Base-by-base conservation (phyloP, 73 alveolate genomes). In the Durusdinium trenchii region DNA sequence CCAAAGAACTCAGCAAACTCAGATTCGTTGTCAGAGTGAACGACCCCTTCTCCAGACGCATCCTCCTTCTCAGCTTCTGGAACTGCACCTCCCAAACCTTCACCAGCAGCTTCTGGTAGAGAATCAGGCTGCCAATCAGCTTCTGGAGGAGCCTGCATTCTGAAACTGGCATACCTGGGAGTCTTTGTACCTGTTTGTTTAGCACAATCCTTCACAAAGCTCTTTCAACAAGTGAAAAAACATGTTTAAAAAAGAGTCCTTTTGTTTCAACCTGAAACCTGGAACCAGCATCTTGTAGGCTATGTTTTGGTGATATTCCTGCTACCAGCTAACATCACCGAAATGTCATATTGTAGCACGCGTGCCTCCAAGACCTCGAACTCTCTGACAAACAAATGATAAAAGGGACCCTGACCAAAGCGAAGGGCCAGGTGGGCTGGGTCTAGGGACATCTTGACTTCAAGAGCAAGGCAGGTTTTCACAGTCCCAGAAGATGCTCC, bases 361-460 rank as follows among this genome's bases (percentile, higher is more conserved):
- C 69, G 12, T 30, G 90, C 90, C 90, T 79, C 90, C 28, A 18
- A 6, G 32, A 79, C 69, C 47, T 79, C 60, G 28, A 79, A 79
- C 69, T 79, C 69, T 47, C 90, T 46, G 35, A 79, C 90, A 6
- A 79, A 79, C 48, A 79, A 47, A 30, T 79, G 90, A 47, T 23
- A 79, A 67, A 79, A 79, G 20, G 90, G 43, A 16, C 90, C 90
- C 46, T 45, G 23, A 2, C 90, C 90, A 40, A 79, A 23, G 42
- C 90, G 90, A 45, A 79, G 47, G 6, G 90, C 7, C 64, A 79
- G 67, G 52, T 79, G 90, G 28, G 90, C 18, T 3, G 90, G 90
- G 32, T 79, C 90, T 47, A 79, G 6, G 90, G 47, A 3, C 90
- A 79, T 46, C 54, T 79, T 79, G 42, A 79, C 46, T 48, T 79